A percentile compares a stretch with the other conserved stretches of the same genome.
Evolutionary conservation across 805 yeast species (phyloP).

Genomic region (Naumovozyma baii): DNA sequence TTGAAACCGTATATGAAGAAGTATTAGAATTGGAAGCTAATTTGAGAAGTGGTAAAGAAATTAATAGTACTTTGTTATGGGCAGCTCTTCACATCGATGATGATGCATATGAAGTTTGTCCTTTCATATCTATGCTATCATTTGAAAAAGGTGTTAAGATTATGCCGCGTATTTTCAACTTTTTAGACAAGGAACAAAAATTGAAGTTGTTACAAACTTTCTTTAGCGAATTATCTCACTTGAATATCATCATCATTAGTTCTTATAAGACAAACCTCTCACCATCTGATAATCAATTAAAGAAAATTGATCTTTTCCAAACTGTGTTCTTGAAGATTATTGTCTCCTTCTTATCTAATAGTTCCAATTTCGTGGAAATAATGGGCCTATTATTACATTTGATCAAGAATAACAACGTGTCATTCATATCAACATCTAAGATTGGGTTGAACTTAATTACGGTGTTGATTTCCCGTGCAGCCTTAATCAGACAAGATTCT

Average conservation of each 20-base stretch:
- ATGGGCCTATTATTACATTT: slow-evolving; percentile 64
- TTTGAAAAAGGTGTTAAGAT: slow-evolving; percentile 84
- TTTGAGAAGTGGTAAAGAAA: slow-evolving; percentile 46
- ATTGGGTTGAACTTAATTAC: slow-evolving; percentile 82
- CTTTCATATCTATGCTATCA: slow-evolving; percentile 73
- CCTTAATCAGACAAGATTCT: slow-evolving; percentile 79
- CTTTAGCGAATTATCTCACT: slow-evolving; percentile 68
- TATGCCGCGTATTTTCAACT: slow-evolving; percentile 80
- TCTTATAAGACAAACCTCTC: slow-evolving; percentile 60
- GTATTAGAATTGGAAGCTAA: slow-evolving; percentile 71
- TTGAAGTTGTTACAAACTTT: slow-evolving; percentile 67
- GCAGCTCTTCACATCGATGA: slow-evolving; percentile 67
- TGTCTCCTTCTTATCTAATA: slow-evolving; percentile 68
- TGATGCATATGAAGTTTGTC: slow-evolving; percentile 48
- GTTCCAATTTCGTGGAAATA: slow-evolving; percentile 69
- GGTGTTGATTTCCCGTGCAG: slow-evolving; percentile 85
- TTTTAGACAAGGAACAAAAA: slow-evolving; percentile 66
- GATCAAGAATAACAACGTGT: slow-evolving; percentile 59
- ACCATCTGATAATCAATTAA: slow-evolving; percentile 43
- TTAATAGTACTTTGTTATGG: slow-evolving; percentile 53
- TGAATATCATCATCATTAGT: slow-evolving; percentile 69
- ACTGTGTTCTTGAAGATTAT: slow-evolving; percentile 73
- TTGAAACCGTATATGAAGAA: slow-evolving; percentile 71
- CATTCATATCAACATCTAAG: slow-evolving; percentile 47
- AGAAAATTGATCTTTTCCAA: slow-evolving; percentile 68